phyloP scores from a whole-genome alignment of 805 yeast genomes.

The Brettanomyces anomalus region DNA sequence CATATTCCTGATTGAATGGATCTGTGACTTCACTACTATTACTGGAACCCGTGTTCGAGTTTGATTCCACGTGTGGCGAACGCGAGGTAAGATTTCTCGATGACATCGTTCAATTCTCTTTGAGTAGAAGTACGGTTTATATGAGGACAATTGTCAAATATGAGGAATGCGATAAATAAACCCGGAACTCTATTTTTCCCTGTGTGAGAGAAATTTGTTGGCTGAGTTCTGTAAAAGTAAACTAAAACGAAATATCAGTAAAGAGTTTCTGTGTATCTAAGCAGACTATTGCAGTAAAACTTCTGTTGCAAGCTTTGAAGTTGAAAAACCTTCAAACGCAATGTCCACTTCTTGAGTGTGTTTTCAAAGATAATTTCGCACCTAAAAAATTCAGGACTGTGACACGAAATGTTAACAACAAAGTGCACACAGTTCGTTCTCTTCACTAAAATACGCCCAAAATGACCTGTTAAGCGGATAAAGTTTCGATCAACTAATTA shows the following conservation, averaged over 20 bases:
- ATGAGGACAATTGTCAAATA: background rate
- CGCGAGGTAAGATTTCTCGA: conserved; percentile 26
- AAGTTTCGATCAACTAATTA: too few species aligned
- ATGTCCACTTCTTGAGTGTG: too few species aligned
- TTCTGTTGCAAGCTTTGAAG: too few species aligned
- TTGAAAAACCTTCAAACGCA: too few species aligned
- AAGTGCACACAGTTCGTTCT: background rate
- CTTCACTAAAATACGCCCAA: background rate
- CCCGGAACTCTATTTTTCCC: background rate
- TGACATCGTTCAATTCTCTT: conserved; percentile 14
- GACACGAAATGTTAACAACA: background rate
- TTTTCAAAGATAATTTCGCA: background rate
- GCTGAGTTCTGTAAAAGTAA: too few species aligned
- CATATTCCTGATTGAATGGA: conserved; percentile 25
- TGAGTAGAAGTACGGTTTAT: background rate
- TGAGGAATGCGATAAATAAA: background rate
- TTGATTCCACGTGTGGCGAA: conserved; percentile 24
- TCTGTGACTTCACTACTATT: conserved; percentile 12
- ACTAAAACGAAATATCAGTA: too few species aligned
- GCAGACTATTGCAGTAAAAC: too few species aligned
- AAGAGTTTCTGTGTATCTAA: too few species aligned
- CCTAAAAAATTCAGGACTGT: conserved; percentile 1
- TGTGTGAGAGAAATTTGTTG: background rate
- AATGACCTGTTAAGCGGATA: too few species aligned
- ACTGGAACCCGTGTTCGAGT: conserved; percentile 15